Conservation (phyloP, 148 eudicot genomes). For the Drosera capensis region DNA sequence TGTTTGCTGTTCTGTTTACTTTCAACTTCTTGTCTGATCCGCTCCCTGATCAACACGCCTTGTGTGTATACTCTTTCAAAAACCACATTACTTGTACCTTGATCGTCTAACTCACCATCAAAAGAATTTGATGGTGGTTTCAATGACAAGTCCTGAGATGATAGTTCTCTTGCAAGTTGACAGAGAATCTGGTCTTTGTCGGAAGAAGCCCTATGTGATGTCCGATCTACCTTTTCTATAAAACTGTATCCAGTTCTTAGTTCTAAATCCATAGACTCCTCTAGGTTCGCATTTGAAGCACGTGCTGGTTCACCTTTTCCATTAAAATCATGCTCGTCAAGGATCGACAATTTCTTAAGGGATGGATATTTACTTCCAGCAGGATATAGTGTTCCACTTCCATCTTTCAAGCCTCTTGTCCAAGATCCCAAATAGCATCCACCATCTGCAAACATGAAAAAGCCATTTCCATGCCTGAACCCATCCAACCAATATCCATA, state of each 20-base stretch:
- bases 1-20: constrained; percentile 27
- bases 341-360: constrained; percentile 28
- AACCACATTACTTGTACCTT: constrained; percentile 25
- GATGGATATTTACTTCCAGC: constrained; percentile 54
- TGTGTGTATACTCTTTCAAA: constrained; percentile 91
- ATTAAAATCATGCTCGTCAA: constrained; percentile 27
- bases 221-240: constrained; percentile 36
- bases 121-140: constrained; percentile 12
- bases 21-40: constrained; percentile 21
- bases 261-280: constrained; percentile 15
- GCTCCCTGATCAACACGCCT: constrained; percentile 74
- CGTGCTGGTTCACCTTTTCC: constrained; percentile 21
- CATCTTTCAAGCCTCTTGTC: constrained; percentile 87
- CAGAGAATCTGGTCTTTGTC: constrained; percentile 23
- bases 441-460: constrained; percentile 63
- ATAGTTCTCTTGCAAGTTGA: constrained; percentile 27
- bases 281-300: constrained; percentile 19
- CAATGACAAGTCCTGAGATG: constrained; percentile 23
- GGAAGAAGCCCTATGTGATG: constrained; percentile 25
- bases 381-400: constrained; percentile 77
- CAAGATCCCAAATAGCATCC: constrained; percentile 80
- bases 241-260: constrained; percentile 32
- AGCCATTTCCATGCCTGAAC: constrained; percentile 68
- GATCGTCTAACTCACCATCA: constrained; percentile 23
- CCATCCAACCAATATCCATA: constrained; percentile 95